Evolutionary conservation across 2,329 filamentous ascomycete species (phyloP).

Genomic region (Ceratocystiopsis sp.): DNA sequence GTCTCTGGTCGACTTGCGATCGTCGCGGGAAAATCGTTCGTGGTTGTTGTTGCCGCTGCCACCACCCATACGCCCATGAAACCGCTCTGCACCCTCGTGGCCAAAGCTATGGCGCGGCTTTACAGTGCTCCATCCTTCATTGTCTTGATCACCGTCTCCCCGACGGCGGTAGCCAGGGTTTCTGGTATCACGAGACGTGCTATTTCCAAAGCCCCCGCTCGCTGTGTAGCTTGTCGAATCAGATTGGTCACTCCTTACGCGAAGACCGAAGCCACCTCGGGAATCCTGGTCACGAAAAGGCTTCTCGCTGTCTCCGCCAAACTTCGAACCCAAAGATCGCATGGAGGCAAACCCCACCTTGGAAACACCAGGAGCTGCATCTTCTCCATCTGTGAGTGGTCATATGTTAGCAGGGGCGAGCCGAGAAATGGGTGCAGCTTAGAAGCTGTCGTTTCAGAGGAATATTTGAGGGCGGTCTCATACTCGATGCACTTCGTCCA

Average conservation of each 20-base stretch:
- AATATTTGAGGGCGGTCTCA: constrained; percentile 11
- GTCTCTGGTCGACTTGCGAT: constrained; percentile 28
- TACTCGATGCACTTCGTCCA: constrained; percentile 41
- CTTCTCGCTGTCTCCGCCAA: constrained; percentile 35
- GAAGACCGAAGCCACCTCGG: constrained; percentile 44
- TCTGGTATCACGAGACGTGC: constrained; percentile 26
- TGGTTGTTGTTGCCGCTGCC: constrained; percentile 14
- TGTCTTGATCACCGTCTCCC: constrained; percentile 39
- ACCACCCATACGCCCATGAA: constrained; percentile 46
- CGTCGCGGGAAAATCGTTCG: constrained; percentile 42
- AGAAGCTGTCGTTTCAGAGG: background rate
- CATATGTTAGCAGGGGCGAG: constrained; percentile 9
- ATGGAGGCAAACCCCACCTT: constrained; percentile 59
- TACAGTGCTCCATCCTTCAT: constrained; percentile 57
- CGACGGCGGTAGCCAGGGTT: constrained; percentile 33
- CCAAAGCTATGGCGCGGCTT: constrained; percentile 61
- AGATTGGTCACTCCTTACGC: constrained; percentile 20
- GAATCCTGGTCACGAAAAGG: constrained; percentile 31
- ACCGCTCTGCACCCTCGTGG: constrained; percentile 53
- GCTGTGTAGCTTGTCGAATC: constrained; percentile 20
- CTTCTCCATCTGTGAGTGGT: constrained; percentile 42
- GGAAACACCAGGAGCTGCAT: constrained; percentile 72
- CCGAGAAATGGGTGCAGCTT: background rate
- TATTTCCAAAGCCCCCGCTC: constrained; percentile 27
- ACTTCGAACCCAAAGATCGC: constrained; percentile 14